phyloP scores from a whole-genome alignment of 2,329 filamentous ascomycete genomes.

The Huntiella abstrusa region DNA sequence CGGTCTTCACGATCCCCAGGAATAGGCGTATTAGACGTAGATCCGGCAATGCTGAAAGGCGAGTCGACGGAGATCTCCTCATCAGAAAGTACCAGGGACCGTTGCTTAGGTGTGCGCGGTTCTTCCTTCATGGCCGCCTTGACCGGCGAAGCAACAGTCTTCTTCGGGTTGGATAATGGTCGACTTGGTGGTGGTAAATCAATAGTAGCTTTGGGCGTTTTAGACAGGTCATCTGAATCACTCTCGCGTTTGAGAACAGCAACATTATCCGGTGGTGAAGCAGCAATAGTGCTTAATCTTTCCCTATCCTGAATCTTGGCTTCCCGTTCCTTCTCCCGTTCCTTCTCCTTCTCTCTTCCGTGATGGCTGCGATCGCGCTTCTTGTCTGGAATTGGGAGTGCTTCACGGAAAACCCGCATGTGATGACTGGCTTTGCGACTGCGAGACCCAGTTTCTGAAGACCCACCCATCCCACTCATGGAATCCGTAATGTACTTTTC shows the following conservation, averaged over 20 bases:
- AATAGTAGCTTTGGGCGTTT: slow-evolving; percentile 3
- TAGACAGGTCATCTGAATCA: slow-evolving; percentile 3
- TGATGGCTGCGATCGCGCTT: slow-evolving; percentile 25
- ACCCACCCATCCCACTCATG: slow-evolving; percentile 40
- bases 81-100: background rate
- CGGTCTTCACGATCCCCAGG: slow-evolving; percentile 12
- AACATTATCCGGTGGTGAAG: slow-evolving; percentile 2
- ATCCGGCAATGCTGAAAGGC: slow-evolving; percentile 9
- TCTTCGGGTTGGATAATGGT: background rate
- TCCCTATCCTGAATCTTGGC: slow-evolving; percentile 1
- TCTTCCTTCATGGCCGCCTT: background rate
- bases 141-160: background rate
- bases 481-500: slow-evolving; percentile 47
- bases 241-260: background rate
- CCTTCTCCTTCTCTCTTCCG: slow-evolving; percentile 4
- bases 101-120: slow-evolving; percentile 4
- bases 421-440: slow-evolving; percentile 51
- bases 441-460: slow-evolving; percentile 23
- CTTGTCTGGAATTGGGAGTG: slow-evolving; percentile 38
- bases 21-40: slow-evolving; percentile 3
- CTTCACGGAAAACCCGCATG: slow-evolving; percentile 48
- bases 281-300: slow-evolving; percentile 4
- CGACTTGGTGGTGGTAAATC: slow-evolving; percentile 1
- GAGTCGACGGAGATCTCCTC: slow-evolving; percentile 4
- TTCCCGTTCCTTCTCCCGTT: slow-evolving; percentile 4